phyloP scores from a whole-genome alignment of 345 rosid genomes.

The Chamaenerion angustifolium region DNA sequence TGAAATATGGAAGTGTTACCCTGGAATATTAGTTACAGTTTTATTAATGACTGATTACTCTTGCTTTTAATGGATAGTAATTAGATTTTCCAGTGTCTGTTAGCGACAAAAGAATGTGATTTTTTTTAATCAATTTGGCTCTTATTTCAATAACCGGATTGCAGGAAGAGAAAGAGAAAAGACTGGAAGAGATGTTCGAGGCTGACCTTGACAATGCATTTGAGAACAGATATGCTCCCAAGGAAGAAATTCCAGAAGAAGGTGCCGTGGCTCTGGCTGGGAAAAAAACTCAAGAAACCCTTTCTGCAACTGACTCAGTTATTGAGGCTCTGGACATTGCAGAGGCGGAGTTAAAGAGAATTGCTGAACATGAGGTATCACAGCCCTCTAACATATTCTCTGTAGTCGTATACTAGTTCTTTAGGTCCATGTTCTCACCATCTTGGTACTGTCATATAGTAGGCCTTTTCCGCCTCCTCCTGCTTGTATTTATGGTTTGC shows the following conservation, averaged over 20 bases:
- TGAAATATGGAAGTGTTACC: too few relatives aligned
- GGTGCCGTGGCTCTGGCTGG: constrained; percentile 87
- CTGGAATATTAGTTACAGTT: too few relatives aligned
- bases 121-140: background rate
- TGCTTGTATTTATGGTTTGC: too few relatives aligned
- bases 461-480: too few relatives aligned
- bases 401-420: too few relatives aligned
- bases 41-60: background rate
- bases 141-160: constrained; percentile 8
- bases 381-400: background rate
- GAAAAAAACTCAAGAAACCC: constrained; percentile 62
- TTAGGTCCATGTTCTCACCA: too few relatives aligned
- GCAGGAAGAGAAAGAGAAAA: constrained; percentile 96
- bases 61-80: background rate
- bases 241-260: constrained; percentile 81
- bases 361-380: constrained; percentile 58
- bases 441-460: too few relatives aligned
- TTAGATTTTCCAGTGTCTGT: background rate
- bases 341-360: constrained; percentile 48
- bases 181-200: constrained; percentile 86
- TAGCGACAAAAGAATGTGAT: too few relatives aligned
- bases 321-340: constrained; percentile 71
- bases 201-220: constrained; percentile 60
- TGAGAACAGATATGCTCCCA: constrained; percentile 43
- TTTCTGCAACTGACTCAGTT: constrained; percentile 69